Base-by-base conservation (phyloP, 176 grass and related monocot genomes). In the Pontederia crassipes region DNA sequence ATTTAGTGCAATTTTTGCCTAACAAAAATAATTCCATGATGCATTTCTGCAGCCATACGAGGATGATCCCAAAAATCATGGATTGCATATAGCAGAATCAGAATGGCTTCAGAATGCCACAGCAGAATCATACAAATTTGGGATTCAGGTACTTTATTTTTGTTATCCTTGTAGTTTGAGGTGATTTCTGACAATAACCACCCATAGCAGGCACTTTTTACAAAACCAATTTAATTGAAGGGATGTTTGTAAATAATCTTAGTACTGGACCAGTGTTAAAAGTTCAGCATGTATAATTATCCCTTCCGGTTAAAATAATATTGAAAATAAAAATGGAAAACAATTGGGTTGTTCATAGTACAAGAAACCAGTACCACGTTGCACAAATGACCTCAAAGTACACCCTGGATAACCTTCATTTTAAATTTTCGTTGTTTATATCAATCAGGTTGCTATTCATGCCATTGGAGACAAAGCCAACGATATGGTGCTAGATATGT, bases 391-490 rank as follows among this genome's bases (percentile, higher is more conserved):
- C 32, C 32, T 40, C 6, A 7, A 3, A 40, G 32, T 40, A 40
- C 67, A 58, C 11, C 3, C 50, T 40, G 28, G 7, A 48, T 65
- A 15, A 17, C 1, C 2, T 57, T 10, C 47, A n/a, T 13, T 76
- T 61, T 16, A 50, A 76, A 2, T 55, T 74, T 27, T 24, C 7
- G 28, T 18, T 70, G 50, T 16, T 58, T 15, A 28, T 63, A 52
- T 17, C 65, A 71, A 65, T 71, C 54, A 98, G 93, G 82, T 86
- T 71, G 84, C 93, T 16, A 66, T 98, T 85, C 93, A 92, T 77
- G 93, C 93, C 50, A 92, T 98, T 55, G 93, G 93, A 75, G 84
- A 98, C 60, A 92, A 89, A 82, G 87, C 93, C 55, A 98, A 86
- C 27, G 74, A 89, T 72, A 83, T 92, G 71, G 56, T 92, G 56